phyloP scores from a whole-genome alignment of 257 asterid genomes.

The Eustoma russellianum region DNA sequence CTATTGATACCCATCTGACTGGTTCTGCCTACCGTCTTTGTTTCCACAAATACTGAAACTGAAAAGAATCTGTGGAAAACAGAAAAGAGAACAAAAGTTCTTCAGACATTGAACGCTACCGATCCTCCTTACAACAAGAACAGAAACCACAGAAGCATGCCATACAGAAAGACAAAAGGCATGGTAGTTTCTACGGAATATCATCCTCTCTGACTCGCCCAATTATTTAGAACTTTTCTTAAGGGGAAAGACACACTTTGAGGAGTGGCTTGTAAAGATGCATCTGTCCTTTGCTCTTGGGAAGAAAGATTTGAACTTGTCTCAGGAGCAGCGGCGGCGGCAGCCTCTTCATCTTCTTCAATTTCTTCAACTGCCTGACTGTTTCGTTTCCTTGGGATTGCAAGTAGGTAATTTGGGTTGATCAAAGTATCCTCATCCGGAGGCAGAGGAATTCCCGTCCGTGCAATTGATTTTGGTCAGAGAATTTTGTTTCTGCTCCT shows the following conservation, averaged over 20 bases:
- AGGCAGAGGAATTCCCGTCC: slow-evolving; percentile 64
- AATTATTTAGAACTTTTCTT: slow-evolving; percentile 44
- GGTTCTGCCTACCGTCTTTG: too few species aligned
- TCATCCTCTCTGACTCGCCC: neutral
- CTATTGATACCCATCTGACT: too few species aligned
- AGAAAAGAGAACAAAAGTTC: too few species aligned
- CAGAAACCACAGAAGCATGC: too few species aligned
- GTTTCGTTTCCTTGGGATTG: slow-evolving; percentile 40
- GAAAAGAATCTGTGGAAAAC: too few species aligned
- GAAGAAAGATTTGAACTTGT: slow-evolving; percentile 22
- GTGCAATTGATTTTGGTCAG: slow-evolving; percentile 50
- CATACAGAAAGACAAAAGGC: too few species aligned
- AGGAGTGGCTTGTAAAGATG: slow-evolving; percentile 42
- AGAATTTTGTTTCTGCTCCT: slow-evolving; percentile 72
- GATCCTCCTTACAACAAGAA: too few species aligned
- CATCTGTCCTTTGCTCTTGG: slow-evolving; percentile 35
- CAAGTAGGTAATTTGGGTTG: slow-evolving; percentile 79
- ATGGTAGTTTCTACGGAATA: too few species aligned
- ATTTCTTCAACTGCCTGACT: slow-evolving; percentile 55
- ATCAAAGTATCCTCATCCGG: slow-evolving; percentile 77
- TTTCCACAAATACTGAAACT: too few species aligned
- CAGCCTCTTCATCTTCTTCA: slow-evolving; percentile 65
- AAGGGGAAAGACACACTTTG: slow-evolving; percentile 76
- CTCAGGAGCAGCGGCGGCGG: too few species aligned
- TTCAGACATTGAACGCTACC: too few species aligned